These are phyloP conservation scores for Alnus rubra DNA, from an alignment of 306 rosid genomes.

Conservation along the genomic window DNA sequence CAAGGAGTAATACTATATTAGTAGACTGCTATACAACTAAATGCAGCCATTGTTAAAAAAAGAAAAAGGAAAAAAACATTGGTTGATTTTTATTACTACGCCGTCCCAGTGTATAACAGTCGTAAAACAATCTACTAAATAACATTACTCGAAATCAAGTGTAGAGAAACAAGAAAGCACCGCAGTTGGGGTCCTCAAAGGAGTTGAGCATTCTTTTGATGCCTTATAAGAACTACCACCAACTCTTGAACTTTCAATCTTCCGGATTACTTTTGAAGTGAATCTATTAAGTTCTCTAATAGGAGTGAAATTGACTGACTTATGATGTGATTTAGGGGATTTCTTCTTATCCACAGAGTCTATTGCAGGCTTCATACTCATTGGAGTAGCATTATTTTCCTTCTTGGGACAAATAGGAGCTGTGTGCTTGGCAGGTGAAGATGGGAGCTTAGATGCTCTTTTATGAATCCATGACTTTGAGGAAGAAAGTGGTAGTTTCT, in stretches of 20 bases:
- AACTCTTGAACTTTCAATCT: conserved; percentile 71
- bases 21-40: too few species aligned
- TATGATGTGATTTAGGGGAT: conserved; percentile 56
- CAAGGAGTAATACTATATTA: too few species aligned
- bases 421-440: conserved; percentile 53
- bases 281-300: conserved; percentile 75
- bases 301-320: conserved; percentile 73
- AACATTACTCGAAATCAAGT: neutral
- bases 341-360: conserved; percentile 55
- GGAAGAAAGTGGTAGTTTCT: conserved; percentile 53
- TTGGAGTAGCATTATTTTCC: conserved; percentile 55
- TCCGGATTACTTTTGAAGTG: conserved; percentile 77
- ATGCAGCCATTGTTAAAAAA: too few species aligned
- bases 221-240: conserved; percentile 59
- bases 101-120: too few species aligned
- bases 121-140: too few species aligned
- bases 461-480: conserved; percentile 33
- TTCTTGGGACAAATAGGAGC: conserved; percentile 36
- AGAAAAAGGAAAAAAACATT: too few species aligned
- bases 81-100: too few species aligned
- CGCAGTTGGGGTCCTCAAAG: conserved; percentile 71
- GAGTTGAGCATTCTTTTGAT: conserved; percentile 66
- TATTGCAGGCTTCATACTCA: conserved; percentile 38
- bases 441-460: conserved; percentile 47
- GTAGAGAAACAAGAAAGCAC: conserved; percentile 38